phyloP scores from a whole-genome alignment of 805 yeast genomes.

The Candida anglica region DNA sequence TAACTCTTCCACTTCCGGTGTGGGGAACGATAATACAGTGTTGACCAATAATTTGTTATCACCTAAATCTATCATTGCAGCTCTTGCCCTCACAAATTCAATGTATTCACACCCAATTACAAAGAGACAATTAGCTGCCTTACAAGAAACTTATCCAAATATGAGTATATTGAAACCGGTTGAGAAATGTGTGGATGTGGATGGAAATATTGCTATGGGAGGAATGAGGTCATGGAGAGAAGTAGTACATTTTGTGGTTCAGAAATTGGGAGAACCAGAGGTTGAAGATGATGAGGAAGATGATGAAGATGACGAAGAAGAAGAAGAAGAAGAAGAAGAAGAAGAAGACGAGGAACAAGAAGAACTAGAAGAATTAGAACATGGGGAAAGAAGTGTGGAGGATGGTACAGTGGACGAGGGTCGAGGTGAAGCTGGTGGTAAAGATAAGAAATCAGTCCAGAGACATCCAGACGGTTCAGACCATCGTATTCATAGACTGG shows the following conservation, averaged over 20 bases:
- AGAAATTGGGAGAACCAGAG: constrained; percentile 17
- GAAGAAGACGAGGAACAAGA: constrained; percentile 9
- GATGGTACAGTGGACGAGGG: constrained; percentile 5
- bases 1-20: neutral
- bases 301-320: constrained; percentile 11
- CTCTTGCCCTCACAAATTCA: constrained; percentile 18
- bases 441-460: no score
- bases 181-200: constrained; percentile 20
- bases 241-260: constrained; percentile 19
- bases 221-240: constrained; percentile 26
- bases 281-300: constrained; percentile 16
- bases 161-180: constrained; percentile 22
- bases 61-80: constrained; percentile 21
- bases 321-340: constrained; percentile 7
- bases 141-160: constrained; percentile 21
- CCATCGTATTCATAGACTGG: constrained; percentile 4
- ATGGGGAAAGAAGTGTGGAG: no score
- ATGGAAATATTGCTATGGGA: constrained; percentile 26
- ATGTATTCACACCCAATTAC: constrained; percentile 26
- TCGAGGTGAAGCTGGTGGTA: no score
- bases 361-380: constrained; percentile 8
- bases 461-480: no score
- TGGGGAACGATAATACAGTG: constrained; percentile 7
- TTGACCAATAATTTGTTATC: constrained; percentile 12
- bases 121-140: constrained; percentile 13